Percentiles rank a stretch among this genome's conserved stretches.
These are phyloP conservation scores for Stenocarpella maydis DNA, from an alignment of 2,329 filamentous ascomycete genomes.

Conservation along the genomic window DNA sequence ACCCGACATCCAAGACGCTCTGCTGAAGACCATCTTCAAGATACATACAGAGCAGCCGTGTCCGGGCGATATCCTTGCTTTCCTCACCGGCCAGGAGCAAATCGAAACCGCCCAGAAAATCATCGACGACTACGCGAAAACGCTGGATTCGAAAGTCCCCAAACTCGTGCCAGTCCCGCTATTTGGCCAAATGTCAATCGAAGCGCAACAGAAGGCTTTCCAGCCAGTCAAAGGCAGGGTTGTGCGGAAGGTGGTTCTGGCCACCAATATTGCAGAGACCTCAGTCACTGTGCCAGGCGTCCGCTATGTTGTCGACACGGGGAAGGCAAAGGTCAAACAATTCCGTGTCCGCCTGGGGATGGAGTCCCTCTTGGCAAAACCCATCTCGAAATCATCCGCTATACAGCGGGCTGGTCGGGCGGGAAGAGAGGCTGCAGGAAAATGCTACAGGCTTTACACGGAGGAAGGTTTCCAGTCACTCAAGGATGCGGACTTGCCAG, in stretches of 20 bases:
- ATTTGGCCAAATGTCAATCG: conserved; percentile 88
- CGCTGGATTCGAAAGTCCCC: conserved; percentile 78
- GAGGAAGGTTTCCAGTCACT: conserved; percentile 76
- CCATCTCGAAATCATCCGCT: conserved; percentile 92
- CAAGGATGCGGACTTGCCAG: conserved; percentile 79
- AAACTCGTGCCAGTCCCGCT: conserved; percentile 78
- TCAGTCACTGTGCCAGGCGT: conserved; percentile 96
- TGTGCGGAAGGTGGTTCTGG: conserved; percentile 88
- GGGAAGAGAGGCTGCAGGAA: conserved; percentile 88
- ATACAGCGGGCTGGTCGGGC: conserved; percentile 92
- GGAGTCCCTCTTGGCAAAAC: conserved; percentile 88
- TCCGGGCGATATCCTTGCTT: conserved; percentile 93
- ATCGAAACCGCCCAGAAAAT: conserved; percentile 84
- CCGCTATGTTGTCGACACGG: conserved; percentile 88
- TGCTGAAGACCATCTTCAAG: conserved; percentile 83
- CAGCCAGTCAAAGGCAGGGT: conserved; percentile 72
- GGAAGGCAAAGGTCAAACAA: conserved; percentile 93
- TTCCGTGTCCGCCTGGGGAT: conserved; percentile 85
- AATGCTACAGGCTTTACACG: conserved; percentile 90
- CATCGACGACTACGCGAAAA: conserved; percentile 79
- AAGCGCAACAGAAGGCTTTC: conserved; percentile 88
- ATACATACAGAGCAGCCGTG: conserved; percentile 88
- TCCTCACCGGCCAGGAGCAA: conserved; percentile 91
- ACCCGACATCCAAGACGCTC: conserved; percentile 81
- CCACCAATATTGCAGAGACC: conserved; percentile 98